Evolutionary conservation across 2,329 filamentous ascomycete species (phyloP), one percentile per base, ranked within the genome.

Genomic region (Emericellopsis cladophorae): DNA sequence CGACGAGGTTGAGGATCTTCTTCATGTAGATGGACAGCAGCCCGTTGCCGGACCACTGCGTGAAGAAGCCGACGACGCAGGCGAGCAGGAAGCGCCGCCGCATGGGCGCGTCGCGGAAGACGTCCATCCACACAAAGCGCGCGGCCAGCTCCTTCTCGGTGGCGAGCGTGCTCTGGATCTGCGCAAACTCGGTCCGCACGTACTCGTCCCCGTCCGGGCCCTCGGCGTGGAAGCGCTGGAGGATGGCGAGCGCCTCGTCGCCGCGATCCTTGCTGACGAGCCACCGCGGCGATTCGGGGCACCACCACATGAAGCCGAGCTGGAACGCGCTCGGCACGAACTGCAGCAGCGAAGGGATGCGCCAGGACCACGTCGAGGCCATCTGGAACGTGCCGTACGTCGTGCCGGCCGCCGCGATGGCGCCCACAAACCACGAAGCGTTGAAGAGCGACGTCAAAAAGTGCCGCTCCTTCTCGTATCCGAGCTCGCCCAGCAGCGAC

Each of bases 321-420:
- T 58, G 49, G 24, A 56, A 38, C 7, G 56, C 37, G 39, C 53
- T 58, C 48, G 66, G 66, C 35, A 68, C 35, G n/a, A 67, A 53
- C 45, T 70, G 65, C 45, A 70, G 60, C 2, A 63, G 65, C 2
- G 70, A 49, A 33, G 67, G 58, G 46, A 68, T 62, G 31, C 67
- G 52, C 65, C 66, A 68, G 42, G 61, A 51, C 59, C 59, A 64
- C 4, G 51, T 58, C 1, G 50, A 53, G 7, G 51, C 36, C 40
- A 61, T 57, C 36, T 52, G 49, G 34, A 51, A 48, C 16, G 55
- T 59, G 7, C 57, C 58, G 37, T 57, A 57, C 2, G 52, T 71
- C 1, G 47, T 45, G 48, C 54, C 56, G 1, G 51, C 52, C 1
- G 56, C 55, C 2, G 54, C 33, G 14, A 56, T 53, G 2, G 54